phyloP scores from a whole-genome alignment of 208 protist genomes.

The Histomonas meleagridis region DNA sequence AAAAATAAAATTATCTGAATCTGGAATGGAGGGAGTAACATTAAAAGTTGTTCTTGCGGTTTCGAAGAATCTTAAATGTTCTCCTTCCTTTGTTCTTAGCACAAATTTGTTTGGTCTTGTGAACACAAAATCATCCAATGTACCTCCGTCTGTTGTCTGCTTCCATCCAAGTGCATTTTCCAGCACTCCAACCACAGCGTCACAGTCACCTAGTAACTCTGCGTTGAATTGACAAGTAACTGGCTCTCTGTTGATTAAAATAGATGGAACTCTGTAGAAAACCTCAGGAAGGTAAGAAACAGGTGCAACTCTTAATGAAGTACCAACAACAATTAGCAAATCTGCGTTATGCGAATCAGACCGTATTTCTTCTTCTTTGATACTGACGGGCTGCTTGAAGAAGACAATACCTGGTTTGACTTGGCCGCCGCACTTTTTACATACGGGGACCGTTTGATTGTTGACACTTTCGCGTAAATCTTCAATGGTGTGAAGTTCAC shows the following conservation, averaged over 20 bases:
- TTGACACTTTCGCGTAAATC: background rate
- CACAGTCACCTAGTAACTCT: background rate
- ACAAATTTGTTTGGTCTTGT: background rate
- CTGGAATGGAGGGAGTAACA: no score
- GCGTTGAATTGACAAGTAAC: background rate
- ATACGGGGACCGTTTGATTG: background rate
- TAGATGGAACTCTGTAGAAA: background rate
- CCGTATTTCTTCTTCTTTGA: background rate
- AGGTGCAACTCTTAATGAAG: background rate
- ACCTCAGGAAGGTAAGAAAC: background rate
- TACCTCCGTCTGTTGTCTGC: background rate
- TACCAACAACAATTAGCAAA: background rate
- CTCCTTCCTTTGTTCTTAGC: background rate
- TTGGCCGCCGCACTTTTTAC: background rate
- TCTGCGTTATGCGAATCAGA: background rate
- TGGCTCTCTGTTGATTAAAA: constrained; percentile 15
- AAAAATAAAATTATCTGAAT: no score
- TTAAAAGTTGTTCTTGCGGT: no score
- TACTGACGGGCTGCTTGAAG: background rate
- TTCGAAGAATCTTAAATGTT: no score
- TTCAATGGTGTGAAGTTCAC: background rate
- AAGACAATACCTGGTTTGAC: constrained; percentile 18
- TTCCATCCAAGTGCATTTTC: background rate
- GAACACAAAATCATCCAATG: background rate
- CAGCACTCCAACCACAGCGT: background rate